Conservation (phyloP, 129 eudicot genomes). For the Mikania micrantha region DNA sequence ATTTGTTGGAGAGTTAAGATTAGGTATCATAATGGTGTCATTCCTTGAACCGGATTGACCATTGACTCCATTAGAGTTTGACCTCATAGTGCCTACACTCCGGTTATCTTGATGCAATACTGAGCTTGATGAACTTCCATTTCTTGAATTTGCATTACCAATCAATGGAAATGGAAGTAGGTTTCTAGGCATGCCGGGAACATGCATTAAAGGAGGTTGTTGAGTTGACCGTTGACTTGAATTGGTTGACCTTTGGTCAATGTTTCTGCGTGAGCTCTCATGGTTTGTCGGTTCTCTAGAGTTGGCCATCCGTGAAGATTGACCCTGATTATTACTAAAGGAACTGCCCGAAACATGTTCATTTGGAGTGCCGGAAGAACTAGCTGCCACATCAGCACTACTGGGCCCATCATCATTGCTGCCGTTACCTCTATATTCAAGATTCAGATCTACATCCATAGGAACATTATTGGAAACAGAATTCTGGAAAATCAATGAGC, state of each 20-base stretch:
- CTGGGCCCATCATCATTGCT: constrained; percentile 21
- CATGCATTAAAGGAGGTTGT: constrained; percentile 29
- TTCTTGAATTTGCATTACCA: constrained; percentile 34
- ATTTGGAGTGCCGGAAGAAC: constrained; percentile 31
- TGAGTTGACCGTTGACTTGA: constrained; percentile 20
- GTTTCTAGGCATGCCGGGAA: constrained; percentile 41
- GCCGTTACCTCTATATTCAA: constrained; percentile 28
- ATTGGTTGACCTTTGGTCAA: constrained; percentile 13
- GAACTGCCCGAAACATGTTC: constrained; percentile 35
- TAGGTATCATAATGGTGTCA: constrained; percentile 33
- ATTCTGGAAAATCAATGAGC: constrained; percentile 19
- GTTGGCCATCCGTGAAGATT: constrained; percentile 21
- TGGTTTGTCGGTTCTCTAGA: constrained; percentile 19
- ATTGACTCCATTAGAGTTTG: constrained; percentile 27
- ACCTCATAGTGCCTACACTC: constrained; percentile 37
- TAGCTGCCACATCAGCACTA: constrained; percentile 19
- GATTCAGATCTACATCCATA: constrained; percentile 28
- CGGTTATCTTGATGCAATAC: constrained; percentile 45
- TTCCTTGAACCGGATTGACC: constrained; percentile 31
- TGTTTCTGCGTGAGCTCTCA: constrained; percentile 40
- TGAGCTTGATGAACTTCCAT: constrained; percentile 47
- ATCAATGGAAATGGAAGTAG: constrained; percentile 38
- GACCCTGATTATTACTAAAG: constrained; percentile 36
- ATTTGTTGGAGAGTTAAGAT: constrained; percentile 33
- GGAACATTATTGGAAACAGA: constrained; percentile 24